phyloP scores from a whole-genome alignment of 805 yeast species.

The Candida ovalis region DNA sequence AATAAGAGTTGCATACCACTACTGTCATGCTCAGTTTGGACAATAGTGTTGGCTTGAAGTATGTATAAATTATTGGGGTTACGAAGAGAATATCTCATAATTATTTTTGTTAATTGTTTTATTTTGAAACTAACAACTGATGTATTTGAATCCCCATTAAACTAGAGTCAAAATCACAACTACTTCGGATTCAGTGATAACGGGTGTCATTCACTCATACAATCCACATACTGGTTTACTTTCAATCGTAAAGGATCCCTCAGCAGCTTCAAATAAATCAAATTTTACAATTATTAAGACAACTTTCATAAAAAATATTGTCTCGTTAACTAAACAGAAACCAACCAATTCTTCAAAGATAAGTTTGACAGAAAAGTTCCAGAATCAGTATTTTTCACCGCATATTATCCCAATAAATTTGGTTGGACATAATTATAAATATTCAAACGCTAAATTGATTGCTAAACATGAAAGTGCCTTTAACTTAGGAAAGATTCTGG shows the following conservation, averaged over 20 bases:
- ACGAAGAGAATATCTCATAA: too few species aligned
- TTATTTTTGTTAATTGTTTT: neutral
- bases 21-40: slow-evolving; percentile 27
- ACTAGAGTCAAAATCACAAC: slow-evolving; percentile 57
- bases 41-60: slow-evolving; percentile 33
- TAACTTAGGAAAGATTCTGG: slow-evolving; percentile 19
- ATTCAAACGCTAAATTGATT: slow-evolving; percentile 15
- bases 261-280: slow-evolving; percentile 11
- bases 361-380: slow-evolving; percentile 22
- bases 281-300: slow-evolving; percentile 52
- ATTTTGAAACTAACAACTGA: slow-evolving; percentile 6
- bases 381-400: slow-evolving; percentile 18
- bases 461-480: slow-evolving; percentile 22
- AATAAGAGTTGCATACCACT: neutral
- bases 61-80: slow-evolving; percentile 20
- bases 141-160: too few species aligned
- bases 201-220: slow-evolving; percentile 64
- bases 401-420: slow-evolving; percentile 14
- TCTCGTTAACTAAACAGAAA: slow-evolving; percentile 39
- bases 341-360: slow-evolving; percentile 10
- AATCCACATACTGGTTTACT: slow-evolving; percentile 46
- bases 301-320: slow-evolving; percentile 52
- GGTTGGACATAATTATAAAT: slow-evolving; percentile 16
- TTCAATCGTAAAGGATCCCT: slow-evolving; percentile 30
- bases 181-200: slow-evolving; percentile 48